phyloP scores from a whole-genome alignment of 352 stramenopile species.

The Globisporangium takayamanum region DNA sequence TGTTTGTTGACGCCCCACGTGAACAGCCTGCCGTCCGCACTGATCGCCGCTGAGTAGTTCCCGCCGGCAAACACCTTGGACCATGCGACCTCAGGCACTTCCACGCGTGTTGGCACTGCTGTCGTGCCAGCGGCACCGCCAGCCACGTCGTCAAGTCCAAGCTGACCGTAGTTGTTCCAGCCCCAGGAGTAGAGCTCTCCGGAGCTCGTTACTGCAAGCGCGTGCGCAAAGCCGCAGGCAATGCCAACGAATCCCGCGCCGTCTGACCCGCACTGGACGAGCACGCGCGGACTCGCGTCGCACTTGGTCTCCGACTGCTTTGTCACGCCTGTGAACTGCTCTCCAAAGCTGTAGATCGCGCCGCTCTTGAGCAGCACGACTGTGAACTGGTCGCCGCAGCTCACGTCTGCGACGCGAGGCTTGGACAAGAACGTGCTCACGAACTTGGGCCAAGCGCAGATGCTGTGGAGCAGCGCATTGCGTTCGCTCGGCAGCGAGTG shows the following conservation, averaged over 20 bases:
- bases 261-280: constrained; percentile 24
- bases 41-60: constrained; percentile 53
- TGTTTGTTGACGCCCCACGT: constrained; percentile 54
- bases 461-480: constrained; percentile 33
- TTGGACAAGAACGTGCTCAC: constrained; percentile 50
- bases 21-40: constrained; percentile 26
- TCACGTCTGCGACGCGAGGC: constrained; percentile 32
- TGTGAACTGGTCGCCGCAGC: constrained; percentile 79
- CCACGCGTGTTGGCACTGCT: constrained; percentile 14
- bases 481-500: constrained; percentile 23
- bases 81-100: constrained; percentile 23
- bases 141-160: constrained; percentile 40
- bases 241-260: constrained; percentile 46
- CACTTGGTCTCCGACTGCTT: constrained; percentile 12
- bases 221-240: constrained; percentile 58
- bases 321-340: constrained; percentile 38
- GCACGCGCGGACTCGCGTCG: constrained; percentile 15
- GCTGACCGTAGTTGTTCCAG: constrained; percentile 73
- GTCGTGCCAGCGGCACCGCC: constrained; percentile 11
- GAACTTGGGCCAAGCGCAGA: constrained; percentile 75
- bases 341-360: constrained; percentile 72
- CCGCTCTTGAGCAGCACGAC: constrained; percentile 55
- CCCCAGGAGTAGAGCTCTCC: constrained; percentile 71
- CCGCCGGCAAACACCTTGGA: constrained; percentile 48
- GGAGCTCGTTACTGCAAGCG: constrained; percentile 46